A percentile compares a stretch with the other conserved stretches of the same genome.
phyloP scores from a whole-genome alignment of 2,329 filamentous ascomycete genomes.

The Ophiosphaerella herpotricha region DNA sequence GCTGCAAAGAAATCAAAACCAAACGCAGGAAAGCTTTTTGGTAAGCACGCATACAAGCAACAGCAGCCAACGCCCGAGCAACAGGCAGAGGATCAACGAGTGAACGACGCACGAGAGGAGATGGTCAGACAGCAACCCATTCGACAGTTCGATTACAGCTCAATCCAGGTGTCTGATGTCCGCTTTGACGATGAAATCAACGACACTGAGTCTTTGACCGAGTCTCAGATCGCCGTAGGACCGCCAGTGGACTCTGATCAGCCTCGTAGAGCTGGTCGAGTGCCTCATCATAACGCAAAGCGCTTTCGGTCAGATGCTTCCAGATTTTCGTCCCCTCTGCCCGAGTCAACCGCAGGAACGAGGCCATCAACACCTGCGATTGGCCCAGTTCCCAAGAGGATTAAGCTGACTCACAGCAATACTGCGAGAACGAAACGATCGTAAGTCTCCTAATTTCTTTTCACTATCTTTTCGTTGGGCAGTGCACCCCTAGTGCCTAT shows the following conservation, averaged over 20 bases:
- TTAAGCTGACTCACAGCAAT: conserved; percentile 43
- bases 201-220: conserved; percentile 43
- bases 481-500: conserved; percentile 25
- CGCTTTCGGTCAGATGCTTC: conserved; percentile 37
- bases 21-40: conserved; percentile 35
- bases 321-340: conserved; percentile 37
- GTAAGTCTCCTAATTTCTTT: conserved; percentile 33
- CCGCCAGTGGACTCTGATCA: conserved; percentile 38
- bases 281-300: conserved; percentile 35
- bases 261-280: conserved; percentile 35
- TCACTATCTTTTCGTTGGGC: conserved; percentile 12
- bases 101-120: conserved; percentile 29
- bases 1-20: conserved; percentile 39
- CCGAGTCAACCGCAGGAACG: conserved; percentile 35
- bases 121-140: conserved; percentile 33
- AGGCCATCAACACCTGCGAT: conserved; percentile 41
- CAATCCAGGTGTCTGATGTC: conserved; percentile 36
- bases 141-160: conserved; percentile 21
- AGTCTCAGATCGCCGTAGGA: conserved; percentile 42
- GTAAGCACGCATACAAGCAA: conserved; percentile 36
- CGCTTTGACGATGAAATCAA: conserved; percentile 45
- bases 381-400: conserved; percentile 37
- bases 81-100: conserved; percentile 29
- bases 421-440: conserved; percentile 45
- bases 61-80: conserved; percentile 35